These are phyloP conservation scores for Euphorbia neoarborescens DNA, from an alignment of 441 rosid species.

Conservation along the genomic window DNA sequence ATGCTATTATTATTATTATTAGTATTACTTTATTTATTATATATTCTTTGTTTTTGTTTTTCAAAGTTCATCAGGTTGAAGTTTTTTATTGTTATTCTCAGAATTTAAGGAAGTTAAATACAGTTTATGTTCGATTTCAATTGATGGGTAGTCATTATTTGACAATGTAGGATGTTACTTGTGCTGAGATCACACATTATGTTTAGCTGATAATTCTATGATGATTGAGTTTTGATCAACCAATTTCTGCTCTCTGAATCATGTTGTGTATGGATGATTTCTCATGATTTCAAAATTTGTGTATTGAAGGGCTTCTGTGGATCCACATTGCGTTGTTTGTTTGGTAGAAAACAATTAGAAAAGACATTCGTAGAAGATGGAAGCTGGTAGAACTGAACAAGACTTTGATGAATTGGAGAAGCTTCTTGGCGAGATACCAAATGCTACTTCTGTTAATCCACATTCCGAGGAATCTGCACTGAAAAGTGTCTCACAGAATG, in stretches of 20 bases:
- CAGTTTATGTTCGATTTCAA: neutral
- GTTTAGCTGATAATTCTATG: neutral
- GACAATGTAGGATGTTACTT: constrained; percentile 20
- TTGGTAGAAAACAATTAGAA: constrained; percentile 11
- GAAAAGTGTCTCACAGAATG: constrained; percentile 25
- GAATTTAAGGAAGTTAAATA: neutral
- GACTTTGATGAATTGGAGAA: constrained; percentile 72
- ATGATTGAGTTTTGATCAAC: neutral
- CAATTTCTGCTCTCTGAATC: neutral
- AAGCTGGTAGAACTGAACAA: constrained; percentile 40
- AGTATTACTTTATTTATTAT: neutral
- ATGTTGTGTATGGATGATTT: constrained; percentile 8
- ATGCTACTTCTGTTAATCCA: constrained; percentile 52
- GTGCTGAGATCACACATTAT: neutral
- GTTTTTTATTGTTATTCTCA: neutral
- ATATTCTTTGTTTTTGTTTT: constrained; percentile 1
- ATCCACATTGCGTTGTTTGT: constrained; percentile 19
- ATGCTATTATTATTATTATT: constrained; percentile 5
- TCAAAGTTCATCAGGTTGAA: neutral
- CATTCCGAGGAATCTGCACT: constrained; percentile 35
- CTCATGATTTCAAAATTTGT: constrained; percentile 12
- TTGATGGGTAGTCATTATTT: constrained; percentile 8
- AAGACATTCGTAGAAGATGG: constrained; percentile 35
- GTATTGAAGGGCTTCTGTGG: constrained; percentile 23
- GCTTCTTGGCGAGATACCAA: constrained; percentile 79